phyloP scores from a whole-genome alignment of 768 basidiomycete genomes.

The Podaxis sp. region DNA sequence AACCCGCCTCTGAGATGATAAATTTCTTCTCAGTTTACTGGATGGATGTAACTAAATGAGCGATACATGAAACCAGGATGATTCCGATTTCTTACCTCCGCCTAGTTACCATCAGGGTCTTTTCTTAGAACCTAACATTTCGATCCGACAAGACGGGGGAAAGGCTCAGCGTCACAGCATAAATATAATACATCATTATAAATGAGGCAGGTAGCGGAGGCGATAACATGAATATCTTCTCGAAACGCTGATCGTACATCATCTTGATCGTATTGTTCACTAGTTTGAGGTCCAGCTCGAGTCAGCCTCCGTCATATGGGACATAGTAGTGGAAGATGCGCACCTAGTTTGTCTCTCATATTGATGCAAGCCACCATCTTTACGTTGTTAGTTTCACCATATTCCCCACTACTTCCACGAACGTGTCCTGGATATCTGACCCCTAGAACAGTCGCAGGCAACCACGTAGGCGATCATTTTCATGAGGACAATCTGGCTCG shows the following conservation, averaged over 20 bases:
- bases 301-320: constrained; percentile 1
- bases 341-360: constrained; percentile 65
- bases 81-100: too few species aligned
- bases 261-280: constrained; percentile 63
- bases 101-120: too few species aligned
- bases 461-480: background rate
- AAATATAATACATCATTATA: background rate
- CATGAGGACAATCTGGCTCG: background rate
- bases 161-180: background rate
- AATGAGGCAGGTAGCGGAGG: background rate
- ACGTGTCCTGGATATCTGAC: constrained; percentile 49
- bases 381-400: constrained; percentile 57
- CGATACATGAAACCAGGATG: too few species aligned
- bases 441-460: constrained; percentile 30
- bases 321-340: constrained; percentile 22
- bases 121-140: too few species aligned
- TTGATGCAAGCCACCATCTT: constrained; percentile 54
- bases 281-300: constrained; percentile 49
- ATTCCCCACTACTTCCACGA: constrained; percentile 66
- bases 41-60: too few species aligned
- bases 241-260: constrained; percentile 58
- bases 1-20: too few species aligned
- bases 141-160: background rate
- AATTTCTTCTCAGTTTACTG: too few species aligned
- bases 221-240: constrained; percentile 5